Evolutionary conservation across 768 basidiomycete species (phyloP).

Genomic region (Phlegmacium glaucopus): DNA sequence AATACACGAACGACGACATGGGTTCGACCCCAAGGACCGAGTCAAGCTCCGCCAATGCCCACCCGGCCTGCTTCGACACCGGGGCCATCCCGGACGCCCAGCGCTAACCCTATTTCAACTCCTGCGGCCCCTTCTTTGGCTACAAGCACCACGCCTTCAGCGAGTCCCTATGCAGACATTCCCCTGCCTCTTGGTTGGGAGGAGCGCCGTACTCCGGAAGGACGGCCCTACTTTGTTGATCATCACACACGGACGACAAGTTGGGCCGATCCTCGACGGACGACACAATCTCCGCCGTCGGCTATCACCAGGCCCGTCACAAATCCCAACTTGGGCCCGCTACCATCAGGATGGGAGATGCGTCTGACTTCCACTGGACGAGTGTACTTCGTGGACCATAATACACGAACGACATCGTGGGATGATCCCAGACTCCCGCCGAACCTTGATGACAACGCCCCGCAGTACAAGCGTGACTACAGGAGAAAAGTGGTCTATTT

Average conservation of each 20-base stretch:
- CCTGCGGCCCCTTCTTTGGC: constrained; percentile 12
- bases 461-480: constrained; percentile 96
- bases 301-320: constrained; percentile 45
- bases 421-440: constrained; percentile 88
- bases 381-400: constrained; percentile 94
- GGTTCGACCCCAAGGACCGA: constrained; percentile 48
- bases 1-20: constrained; percentile 78
- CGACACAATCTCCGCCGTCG: constrained; percentile 45
- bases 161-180: constrained; percentile 51
- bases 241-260: constrained; percentile 88
- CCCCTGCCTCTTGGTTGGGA: constrained; percentile 91
- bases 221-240: constrained; percentile 61
- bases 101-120: constrained; percentile 18
- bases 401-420: constrained; percentile 86
- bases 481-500: constrained; percentile 91
- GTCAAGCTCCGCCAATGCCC: constrained; percentile 18
- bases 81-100: constrained; percentile 21
- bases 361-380: constrained; percentile 78
- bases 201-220: constrained; percentile 86
- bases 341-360: constrained; percentile 97
- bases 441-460: constrained; percentile 80
- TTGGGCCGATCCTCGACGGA: constrained; percentile 83
- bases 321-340: constrained; percentile 67
- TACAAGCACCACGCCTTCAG: constrained; percentile 18
- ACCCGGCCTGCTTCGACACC: constrained; percentile 25